A percentile compares a stretch with the other conserved stretches of the same genome.
Conservation (phyloP, 805 yeast species). For the Brettanomyces nanus region DNA sequence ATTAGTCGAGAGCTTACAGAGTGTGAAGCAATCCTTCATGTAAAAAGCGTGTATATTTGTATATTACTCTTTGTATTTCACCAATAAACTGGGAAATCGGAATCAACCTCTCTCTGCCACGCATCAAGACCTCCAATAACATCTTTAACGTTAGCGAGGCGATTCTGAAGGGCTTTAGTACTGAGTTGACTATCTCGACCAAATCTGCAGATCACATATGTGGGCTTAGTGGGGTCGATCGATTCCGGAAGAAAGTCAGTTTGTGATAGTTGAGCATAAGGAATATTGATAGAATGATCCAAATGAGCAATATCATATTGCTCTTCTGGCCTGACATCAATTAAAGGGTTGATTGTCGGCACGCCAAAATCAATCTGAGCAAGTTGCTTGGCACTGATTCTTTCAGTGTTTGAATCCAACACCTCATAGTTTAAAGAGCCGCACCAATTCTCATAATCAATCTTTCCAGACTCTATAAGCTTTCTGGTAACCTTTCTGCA, state of each 20-base stretch:
- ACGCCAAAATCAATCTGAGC: conserved; percentile 5
- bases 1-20: conserved; percentile 19
- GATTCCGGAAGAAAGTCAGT: conserved; percentile 7
- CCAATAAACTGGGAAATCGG: conserved; percentile 17
- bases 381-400: conserved; percentile 38
- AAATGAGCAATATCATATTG: conserved; percentile 66
- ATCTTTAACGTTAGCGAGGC: conserved; percentile 52
- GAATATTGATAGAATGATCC: conserved; percentile 53
- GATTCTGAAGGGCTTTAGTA: conserved; percentile 44
- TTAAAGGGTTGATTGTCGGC: conserved; percentile 18
- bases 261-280: conserved; percentile 43
- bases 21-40: conserved; percentile 1
- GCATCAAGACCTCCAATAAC: conserved; percentile 63
- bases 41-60: background rate
- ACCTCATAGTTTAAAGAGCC: conserved; percentile 47
- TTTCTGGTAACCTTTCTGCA: conserved; percentile 33
- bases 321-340: conserved; percentile 78
- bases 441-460: conserved; percentile 70
- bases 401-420: conserved; percentile 29
- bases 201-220: conserved; percentile 69
- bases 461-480: conserved; percentile 34
- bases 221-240: conserved; percentile 10
- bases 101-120: conserved; percentile 7
- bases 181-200: conserved; percentile 92
- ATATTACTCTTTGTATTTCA: conserved; percentile 2